Base-by-base conservation (phyloP, 2,329 filamentous ascomycete genomes). In the Incumbomyces delicatus region DNA sequence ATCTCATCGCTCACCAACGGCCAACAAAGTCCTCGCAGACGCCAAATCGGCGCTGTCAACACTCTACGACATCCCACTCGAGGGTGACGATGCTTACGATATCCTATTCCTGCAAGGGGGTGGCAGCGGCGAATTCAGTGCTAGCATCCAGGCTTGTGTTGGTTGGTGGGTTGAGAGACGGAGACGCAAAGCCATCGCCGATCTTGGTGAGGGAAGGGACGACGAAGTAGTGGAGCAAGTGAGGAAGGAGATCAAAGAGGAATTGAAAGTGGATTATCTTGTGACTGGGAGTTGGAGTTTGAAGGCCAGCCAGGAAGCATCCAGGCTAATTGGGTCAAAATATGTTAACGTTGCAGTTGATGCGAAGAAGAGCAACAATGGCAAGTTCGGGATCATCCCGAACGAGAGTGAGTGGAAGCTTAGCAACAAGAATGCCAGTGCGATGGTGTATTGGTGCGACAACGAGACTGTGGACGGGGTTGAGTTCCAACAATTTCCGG, bases 241-340 rank as follows among this genome's bases (percentile, higher is more conserved):
- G 50, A 73, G 75, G 51, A 77, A 78, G 57, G 74, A 80, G 44
- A 75, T 89, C 5, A 74, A 82, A 42, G 70, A 77, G 47, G 77
- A 90, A 49, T 70, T 95, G 56, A 85, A 83, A 69, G 64, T 94
- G 36, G 90, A 96, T 67, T 96, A 95, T 66, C 68, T 95, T 38
- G 79, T 95, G 45, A 95, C 90, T 2, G 90, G 90, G 45, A 80
- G 83, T 45, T 96, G 88, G 87, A 94, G 86, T 14, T 72, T 87
- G 55, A 95, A 96, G 69, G 89, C 89, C 11, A 82, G 80, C 31
- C 83, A 88, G 63, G 90, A 96, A 68, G 88, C 85, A 3, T 74
- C 74, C 48, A 76, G 88, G 45, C 72, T 96, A 8, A 64, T 95
- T 2, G 89, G 90, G 16, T 66, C 81, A 2, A 79, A 89, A 62